Base-by-base conservation (phyloP, 1,284 basidiomycete species). In the Rhodotorula sp. region DNA sequence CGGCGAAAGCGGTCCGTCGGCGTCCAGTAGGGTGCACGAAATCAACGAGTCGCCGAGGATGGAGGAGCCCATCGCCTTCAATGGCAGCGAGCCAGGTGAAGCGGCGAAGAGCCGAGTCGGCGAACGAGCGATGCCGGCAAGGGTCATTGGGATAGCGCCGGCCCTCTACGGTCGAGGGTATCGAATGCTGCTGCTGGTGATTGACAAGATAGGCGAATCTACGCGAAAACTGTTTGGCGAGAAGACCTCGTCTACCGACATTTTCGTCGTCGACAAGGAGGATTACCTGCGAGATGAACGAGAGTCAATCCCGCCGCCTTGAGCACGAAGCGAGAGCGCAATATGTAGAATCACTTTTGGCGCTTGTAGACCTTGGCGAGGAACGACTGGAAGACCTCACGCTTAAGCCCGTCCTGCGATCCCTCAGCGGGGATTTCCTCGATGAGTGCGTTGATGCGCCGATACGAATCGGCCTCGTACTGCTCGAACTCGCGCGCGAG, bases 291-390 rank as follows among this genome's bases (percentile, higher is more conserved):
- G 52, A 27, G 19, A 53, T 10, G 51, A 30, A 32, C 3, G 11
- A 15, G 52, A 10, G 8, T n/a, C 47, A 39, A 58, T 13, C 36
- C 3, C 6, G 7, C 5, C 2, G 19, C 11, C 3, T 2, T 7
- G 29, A 20, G 20, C 8, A 58, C 19, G 46, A 39, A 13, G n/a
- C 19, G 29, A 27, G n/a, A 9, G 10, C 7, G n/a, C 13, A 19
- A 3, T 27, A 15, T 9, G 39, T 19, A n/a, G 39, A 54, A 27
- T 19, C 49, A 54, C 51, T 81, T 52, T 74, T 74, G 77, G 51
- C 81, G 76, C 84, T 90, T 90, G 83, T 94, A 93, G 62, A 95
- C 93, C 85, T 95, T 96, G 56, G 86, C 84, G 78, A 97, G 83
- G 84, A 96, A 96, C 77, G 85, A 87, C 77, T 83, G 85, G 82